A percentile compares a stretch with the other conserved stretches of the same genome.
phyloP scores from a whole-genome alignment of 164 flowering plant genomes.

The grape (Vitis vinifera) region DNA sequence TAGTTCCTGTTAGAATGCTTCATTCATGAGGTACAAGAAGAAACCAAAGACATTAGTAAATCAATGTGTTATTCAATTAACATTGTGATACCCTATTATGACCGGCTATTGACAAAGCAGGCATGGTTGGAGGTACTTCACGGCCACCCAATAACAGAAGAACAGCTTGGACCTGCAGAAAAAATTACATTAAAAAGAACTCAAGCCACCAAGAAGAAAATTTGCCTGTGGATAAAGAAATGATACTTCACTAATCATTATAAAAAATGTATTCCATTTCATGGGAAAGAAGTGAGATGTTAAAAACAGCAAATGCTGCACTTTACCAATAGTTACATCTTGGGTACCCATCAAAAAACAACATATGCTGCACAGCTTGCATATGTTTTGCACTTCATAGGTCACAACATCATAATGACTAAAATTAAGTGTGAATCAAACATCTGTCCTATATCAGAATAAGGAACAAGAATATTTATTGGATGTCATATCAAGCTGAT shows the following conservation, averaged over 20 bases:
- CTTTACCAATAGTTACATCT: too few species aligned
- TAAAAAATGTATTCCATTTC: background rate
- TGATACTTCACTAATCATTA: background rate
- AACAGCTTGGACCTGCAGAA: constrained; percentile 61
- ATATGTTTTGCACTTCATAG: too few species aligned
- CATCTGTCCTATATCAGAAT: too few species aligned
- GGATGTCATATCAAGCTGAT: too few species aligned
- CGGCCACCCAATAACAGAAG: constrained; percentile 55
- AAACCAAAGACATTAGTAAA: background rate
- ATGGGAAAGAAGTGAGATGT: background rate
- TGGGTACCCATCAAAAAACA: too few species aligned
- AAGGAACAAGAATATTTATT: too few species aligned
- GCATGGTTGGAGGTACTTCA: constrained; percentile 41
- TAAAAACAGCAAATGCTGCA: too few species aligned
- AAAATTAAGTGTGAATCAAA: too few species aligned
- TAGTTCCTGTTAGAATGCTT: constrained; percentile 27
- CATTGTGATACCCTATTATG: constrained; percentile 29
- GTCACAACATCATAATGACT: too few species aligned
- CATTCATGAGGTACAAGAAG: background rate
- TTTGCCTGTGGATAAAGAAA: background rate
- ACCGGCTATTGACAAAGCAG: constrained; percentile 27
- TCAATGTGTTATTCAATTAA: background rate
- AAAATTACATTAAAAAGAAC: background rate
- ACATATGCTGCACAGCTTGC: too few species aligned
- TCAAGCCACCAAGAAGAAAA: background rate